Evolutionary conservation across 805 yeast species (phyloP).

Genomic region (Ogataea methylovora): DNA sequence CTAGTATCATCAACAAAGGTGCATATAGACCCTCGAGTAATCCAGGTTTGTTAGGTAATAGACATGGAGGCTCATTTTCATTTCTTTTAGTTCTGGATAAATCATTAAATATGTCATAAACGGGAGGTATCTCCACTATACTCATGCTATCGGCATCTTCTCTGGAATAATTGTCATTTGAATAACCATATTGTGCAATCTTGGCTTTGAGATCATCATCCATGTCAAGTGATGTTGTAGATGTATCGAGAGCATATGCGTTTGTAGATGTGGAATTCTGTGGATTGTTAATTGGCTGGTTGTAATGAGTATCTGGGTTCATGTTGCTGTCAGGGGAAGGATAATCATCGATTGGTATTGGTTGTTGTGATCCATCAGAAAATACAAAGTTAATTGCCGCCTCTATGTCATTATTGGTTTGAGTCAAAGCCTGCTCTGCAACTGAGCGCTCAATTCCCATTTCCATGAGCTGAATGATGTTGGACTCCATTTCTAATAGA

Average conservation of each 20-base stretch:
- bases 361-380: slow-evolving; percentile 5
- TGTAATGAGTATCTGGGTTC: not conserved
- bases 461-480: slow-evolving; percentile 7
- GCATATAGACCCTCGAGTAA: slow-evolving; percentile 32
- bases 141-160: not conserved
- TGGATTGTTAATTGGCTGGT: too few relatives aligned
- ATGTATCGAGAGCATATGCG: not conserved
- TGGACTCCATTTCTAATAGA: not conserved
- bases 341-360: too few relatives aligned
- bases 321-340: too few relatives aligned
- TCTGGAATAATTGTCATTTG: not conserved
- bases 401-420: slow-evolving; percentile 23
- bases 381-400: slow-evolving; percentile 31
- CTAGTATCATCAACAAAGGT: slow-evolving; percentile 31
- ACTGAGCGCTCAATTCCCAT: slow-evolving; percentile 20
- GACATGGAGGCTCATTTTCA: slow-evolving; percentile 20
- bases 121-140: slow-evolving; percentile 1
- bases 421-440: slow-evolving; percentile 28
- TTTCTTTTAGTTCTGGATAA: slow-evolving; percentile 17
- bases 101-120: slow-evolving; percentile 26
- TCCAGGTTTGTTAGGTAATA: slow-evolving; percentile 27
- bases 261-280: too few relatives aligned
- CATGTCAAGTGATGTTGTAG: slow-evolving; percentile 11
- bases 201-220: slow-evolving; percentile 18
- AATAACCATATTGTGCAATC: slow-evolving; percentile 14